phyloP scores from a whole-genome alignment of 768 basidiomycete species.

The Pleurotus tuber-regium region DNA sequence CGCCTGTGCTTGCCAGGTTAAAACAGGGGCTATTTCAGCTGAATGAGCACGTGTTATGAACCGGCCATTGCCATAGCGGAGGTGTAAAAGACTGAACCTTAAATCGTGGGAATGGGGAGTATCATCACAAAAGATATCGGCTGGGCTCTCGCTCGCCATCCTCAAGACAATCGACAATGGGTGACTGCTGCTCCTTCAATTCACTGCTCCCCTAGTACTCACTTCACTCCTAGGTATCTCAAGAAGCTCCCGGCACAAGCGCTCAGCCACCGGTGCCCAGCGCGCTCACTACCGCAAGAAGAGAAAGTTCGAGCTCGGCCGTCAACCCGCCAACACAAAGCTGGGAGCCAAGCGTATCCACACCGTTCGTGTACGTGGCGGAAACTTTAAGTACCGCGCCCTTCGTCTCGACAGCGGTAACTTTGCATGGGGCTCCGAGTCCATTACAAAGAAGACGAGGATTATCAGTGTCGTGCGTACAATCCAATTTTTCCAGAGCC shows the following conservation, averaged over 20 bases:
- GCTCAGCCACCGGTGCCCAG: constrained; percentile 89
- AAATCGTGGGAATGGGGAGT: constrained; percentile 15
- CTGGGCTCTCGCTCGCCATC: constrained; percentile 34
- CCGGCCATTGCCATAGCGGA: not conserved
- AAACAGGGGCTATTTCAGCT: not conserved
- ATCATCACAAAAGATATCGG: constrained; percentile 54
- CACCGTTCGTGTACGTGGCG: constrained; percentile 92
- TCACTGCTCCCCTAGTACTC: constrained; percentile 9
- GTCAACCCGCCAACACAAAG: constrained; percentile 97
- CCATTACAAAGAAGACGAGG: constrained; percentile 92
- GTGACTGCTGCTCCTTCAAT: constrained; percentile 54
- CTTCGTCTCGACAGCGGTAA: constrained; percentile 96
- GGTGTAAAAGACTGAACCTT: not conserved
- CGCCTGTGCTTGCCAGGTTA: too few relatives aligned
- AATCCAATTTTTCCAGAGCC: constrained; percentile 2
- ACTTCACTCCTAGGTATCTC: constrained; percentile 74
- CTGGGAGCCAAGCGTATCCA: constrained; percentile 95
- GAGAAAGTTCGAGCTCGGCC: constrained; percentile 99
- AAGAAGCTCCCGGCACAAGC: constrained; percentile 96
- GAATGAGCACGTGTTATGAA: not conserved
- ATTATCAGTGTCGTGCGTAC: constrained; percentile 89
- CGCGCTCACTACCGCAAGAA: constrained; percentile 98
- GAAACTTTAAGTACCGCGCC: constrained; percentile 93
- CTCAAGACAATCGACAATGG: constrained; percentile 77
- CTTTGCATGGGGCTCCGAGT: constrained; percentile 98